phyloP scores from a whole-genome alignment of 148 eudicot species.

The Rhododendron mucronatum region DNA sequence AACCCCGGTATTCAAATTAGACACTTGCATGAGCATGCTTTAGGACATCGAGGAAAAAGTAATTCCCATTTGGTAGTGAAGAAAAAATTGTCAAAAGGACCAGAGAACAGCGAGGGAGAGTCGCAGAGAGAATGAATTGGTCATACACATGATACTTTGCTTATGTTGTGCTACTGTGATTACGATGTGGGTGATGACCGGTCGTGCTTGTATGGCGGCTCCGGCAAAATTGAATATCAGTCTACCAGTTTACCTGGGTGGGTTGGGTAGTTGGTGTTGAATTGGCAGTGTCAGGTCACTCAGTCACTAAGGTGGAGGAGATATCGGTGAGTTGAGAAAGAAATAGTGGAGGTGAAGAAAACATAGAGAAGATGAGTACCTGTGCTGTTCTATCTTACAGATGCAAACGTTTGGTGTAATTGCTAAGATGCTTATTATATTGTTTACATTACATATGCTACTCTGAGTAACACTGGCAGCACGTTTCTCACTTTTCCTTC shows the following conservation, averaged over 20 bases:
- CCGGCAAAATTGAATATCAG: background rate
- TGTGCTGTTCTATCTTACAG: background rate
- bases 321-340: background rate
- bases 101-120: background rate
- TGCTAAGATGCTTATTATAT: background rate
- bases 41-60: background rate
- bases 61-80: background rate
- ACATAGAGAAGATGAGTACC: background rate
- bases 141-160: background rate
- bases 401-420: background rate
- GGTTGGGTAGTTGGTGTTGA: background rate
- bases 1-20: background rate
- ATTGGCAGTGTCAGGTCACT: background rate
- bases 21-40: background rate
- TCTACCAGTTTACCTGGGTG: background rate
- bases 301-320: background rate
- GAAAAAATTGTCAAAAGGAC: background rate
- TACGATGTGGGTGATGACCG: background rate
- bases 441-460: background rate
- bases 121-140: background rate
- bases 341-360: background rate
- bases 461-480: background rate
- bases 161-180: background rate
- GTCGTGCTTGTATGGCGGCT: background rate
- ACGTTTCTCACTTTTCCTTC: background rate